phyloP scores from a whole-genome alignment of 2,329 filamentous ascomycete genomes.

The Penicillium polonicum region DNA sequence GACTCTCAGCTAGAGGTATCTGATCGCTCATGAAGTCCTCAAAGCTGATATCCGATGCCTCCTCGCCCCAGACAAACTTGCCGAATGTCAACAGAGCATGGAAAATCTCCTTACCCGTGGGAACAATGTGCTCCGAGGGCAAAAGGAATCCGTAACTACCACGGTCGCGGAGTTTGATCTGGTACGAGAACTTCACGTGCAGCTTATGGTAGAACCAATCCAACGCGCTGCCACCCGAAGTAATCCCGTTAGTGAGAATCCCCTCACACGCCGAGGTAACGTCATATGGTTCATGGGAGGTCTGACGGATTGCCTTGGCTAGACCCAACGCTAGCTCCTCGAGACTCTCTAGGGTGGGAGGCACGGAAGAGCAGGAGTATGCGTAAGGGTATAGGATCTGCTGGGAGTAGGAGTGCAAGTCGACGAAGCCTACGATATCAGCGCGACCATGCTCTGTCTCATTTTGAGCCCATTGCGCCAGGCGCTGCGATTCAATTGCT shows the following conservation, averaged over 20 bases:
- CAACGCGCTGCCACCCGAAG: slow-evolving; percentile 78
- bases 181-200: slow-evolving; percentile 78
- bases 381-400: slow-evolving; percentile 91
- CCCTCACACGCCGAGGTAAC: slow-evolving; percentile 86
- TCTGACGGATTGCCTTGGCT: slow-evolving; percentile 82
- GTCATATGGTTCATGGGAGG: slow-evolving; percentile 71
- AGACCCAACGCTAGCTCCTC: slow-evolving; percentile 86
- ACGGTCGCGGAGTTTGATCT: slow-evolving; percentile 88
- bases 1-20: slow-evolving; percentile 6
- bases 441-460: slow-evolving; percentile 69
- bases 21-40: slow-evolving; percentile 7
- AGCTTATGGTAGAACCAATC: slow-evolving; percentile 96
- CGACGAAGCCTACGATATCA: slow-evolving; percentile 79
- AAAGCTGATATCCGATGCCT: background rate
- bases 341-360: slow-evolving; percentile 86
- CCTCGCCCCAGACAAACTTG: slow-evolving; percentile 54
- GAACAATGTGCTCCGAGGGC: slow-evolving; percentile 80
- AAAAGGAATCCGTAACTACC: slow-evolving; percentile 93
- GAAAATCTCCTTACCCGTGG: slow-evolving; percentile 83
- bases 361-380: slow-evolving; percentile 73
- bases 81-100: slow-evolving; percentile 81
- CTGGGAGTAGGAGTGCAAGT: slow-evolving; percentile 93
- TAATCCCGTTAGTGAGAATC: slow-evolving; percentile 63
- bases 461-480: slow-evolving; percentile 81
- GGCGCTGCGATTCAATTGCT: slow-evolving; percentile 70